Percentiles rank a stretch among this genome's conserved stretches.
These are phyloP conservation scores for Sordariomycetes sp. DNA, from an alignment of 2,329 filamentous ascomycete species.

Conservation along the genomic window DNA sequence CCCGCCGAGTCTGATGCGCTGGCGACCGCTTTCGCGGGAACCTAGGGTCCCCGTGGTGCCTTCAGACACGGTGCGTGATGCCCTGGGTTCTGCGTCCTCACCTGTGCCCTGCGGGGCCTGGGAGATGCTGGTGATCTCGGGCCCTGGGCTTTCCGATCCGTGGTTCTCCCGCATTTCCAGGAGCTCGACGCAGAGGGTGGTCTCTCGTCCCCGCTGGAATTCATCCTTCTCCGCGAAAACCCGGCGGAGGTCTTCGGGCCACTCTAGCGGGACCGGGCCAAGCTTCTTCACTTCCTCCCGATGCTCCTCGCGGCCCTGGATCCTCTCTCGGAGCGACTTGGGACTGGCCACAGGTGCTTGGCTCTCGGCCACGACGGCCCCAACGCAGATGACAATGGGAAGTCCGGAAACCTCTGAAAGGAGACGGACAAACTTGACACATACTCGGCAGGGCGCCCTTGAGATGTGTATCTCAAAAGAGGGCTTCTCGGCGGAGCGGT, in stretches of 20 bases:
- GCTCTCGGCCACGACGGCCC: background rate
- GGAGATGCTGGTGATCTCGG: too few species aligned
- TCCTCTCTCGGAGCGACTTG: background rate
- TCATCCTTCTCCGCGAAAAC: background rate
- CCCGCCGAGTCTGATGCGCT: background rate
- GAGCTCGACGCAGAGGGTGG: too few species aligned
- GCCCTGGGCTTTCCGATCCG: too few species aligned
- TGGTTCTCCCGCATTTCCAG: too few species aligned
- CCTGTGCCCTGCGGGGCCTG: too few species aligned
- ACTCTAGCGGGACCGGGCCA: background rate
- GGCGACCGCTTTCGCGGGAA: too few species aligned
- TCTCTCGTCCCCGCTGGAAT: too few species aligned
- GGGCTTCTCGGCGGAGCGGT: background rate
- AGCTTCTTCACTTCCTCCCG: background rate
- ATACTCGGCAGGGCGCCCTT: conserved; percentile 1
- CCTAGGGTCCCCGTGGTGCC: too few species aligned
- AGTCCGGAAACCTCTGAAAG: conserved; percentile 1
- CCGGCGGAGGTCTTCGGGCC: background rate
- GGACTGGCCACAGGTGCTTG: background rate
- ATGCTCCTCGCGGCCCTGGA: background rate
- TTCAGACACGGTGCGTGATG: too few species aligned
- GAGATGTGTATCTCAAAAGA: conserved; percentile 7
- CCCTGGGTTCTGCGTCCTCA: too few species aligned
- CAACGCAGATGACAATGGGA: background rate
- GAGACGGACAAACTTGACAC: conserved; percentile 4